Base-by-base conservation (phyloP, 192 early-diverging fungal species). In the Backusella psychrophila region DNA sequence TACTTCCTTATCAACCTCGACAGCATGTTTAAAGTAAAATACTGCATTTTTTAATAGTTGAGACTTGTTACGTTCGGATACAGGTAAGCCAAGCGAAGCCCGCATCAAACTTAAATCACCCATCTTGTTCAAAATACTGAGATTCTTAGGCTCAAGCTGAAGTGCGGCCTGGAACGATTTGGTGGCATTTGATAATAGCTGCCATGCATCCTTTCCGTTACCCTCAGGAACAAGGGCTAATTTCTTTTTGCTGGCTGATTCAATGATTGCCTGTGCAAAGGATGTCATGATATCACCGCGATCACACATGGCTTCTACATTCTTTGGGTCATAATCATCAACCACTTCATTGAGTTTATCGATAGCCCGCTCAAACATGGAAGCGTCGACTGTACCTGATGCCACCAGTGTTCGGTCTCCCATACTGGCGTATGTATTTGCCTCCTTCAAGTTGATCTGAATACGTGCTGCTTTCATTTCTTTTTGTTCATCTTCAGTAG, bases 291-390 rank as follows among this genome's bases (percentile, higher is more conserved):
- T 69, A 82, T 89, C 88, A 6, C 86, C 88, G 26, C 81, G 84
- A 71, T 89, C 88, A 66, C 88, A 89, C 53, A 86, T 75, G 2
- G 88, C 88, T 74, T 89, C 86, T 3, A 85, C 85, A 74, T 89
- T 81, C 1, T 78, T 79, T 4, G 74, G 73, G 38, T 85, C 82
- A n/a, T 79, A 38, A 19, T 72, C 56, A 0, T 74, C 68, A 44
- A 85, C 72, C 3, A 89, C 76, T 34, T 77, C 72, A 41, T 87
- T 75, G 70, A 89, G 46, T 29, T 80, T 74, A 49, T 86, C 71
- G n/a, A 87, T 21, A 0, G 86, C 82, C 2, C 72, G 66, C 26
- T 81, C 73, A 46, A 84, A 87, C 17, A 76, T 31, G 14, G 35
- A 59, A 29, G 49, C 41, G 41, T 83, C 82, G 5, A 86, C 78